These are phyloP conservation scores for Cryphonectria radicalis DNA, from an alignment of 2,329 filamentous ascomycete genomes.

Conservation along the genomic window DNA sequence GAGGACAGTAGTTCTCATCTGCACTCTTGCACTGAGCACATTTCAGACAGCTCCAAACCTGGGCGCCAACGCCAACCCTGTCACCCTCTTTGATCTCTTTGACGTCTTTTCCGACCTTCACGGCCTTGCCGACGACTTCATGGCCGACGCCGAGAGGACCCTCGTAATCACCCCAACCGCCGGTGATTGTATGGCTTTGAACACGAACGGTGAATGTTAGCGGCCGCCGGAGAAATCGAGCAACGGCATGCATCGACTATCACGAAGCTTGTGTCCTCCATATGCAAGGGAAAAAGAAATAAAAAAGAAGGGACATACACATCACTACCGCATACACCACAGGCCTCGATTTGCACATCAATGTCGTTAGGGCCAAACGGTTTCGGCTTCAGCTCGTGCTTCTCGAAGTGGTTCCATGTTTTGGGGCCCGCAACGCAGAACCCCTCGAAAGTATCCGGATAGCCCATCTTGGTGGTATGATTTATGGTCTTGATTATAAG, in stretches of 20 bases:
- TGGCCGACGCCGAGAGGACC: slow-evolving; percentile 60
- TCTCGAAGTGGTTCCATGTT: slow-evolving; percentile 47
- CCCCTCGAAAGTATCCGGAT: slow-evolving; percentile 49
- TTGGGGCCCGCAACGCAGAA: slow-evolving; percentile 49
- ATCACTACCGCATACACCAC: slow-evolving; percentile 65
- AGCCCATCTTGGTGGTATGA: slow-evolving; percentile 43
- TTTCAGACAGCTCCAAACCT: slow-evolving; percentile 60
- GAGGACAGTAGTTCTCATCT: slow-evolving; percentile 56
- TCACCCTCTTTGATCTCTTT: slow-evolving; percentile 62
- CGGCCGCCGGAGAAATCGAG: no score
- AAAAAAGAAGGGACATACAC: slow-evolving; percentile 37
- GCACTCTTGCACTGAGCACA: slow-evolving; percentile 51
- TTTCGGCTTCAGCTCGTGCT: slow-evolving; percentile 55
- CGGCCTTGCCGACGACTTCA: slow-evolving; percentile 62
- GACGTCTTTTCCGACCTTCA: slow-evolving; percentile 49
- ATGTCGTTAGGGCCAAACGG: slow-evolving; percentile 71
- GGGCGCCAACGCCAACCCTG: slow-evolving; percentile 66
- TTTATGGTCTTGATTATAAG: neutral
- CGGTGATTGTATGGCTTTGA: slow-evolving; percentile 55
- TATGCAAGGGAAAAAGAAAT: no score
- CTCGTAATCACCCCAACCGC: slow-evolving; percentile 53
- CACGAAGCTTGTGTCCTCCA: neutral
- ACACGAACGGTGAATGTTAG: neutral
- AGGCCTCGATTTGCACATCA: slow-evolving; percentile 72
- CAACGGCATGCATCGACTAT: neutral